Evolutionary conservation across 305 asterid species (phyloP), one percentile per base, ranked within the genome.

Genomic region (Fraxinus nigra): DNA sequence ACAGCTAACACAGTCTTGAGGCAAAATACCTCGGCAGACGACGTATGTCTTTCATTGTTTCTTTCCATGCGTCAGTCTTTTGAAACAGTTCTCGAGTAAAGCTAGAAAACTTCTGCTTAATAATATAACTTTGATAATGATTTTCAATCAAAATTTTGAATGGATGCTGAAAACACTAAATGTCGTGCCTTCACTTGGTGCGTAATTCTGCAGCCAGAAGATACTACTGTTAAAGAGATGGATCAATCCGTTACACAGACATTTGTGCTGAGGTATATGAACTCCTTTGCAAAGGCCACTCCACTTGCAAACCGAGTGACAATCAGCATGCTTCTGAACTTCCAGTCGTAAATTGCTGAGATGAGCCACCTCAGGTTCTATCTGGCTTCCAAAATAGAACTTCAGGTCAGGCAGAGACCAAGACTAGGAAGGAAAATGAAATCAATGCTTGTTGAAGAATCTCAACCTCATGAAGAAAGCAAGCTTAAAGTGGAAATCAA

Each of bases 271-370:
- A 89, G 98, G 89, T 93, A 92, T 51, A 84, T 95, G 87, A 95
- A 94, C 90, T 92, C 98, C 13, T 94, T 94, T 86, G 90, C 98
- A 0, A 95, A 92, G 90, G 99, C 99, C 8, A 88, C 89, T 14
- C 96, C 99, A 0, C 78, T 95, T 85, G 94, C 98, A 0, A 90
- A 63, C 89, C 90, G 92, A 0, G 97, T 95, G 30, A 94, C 97
- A 78, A 80, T 95, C 72, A 92, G 99, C 89, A 78, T 95, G 88
- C 97, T 40, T 88, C 98, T 0, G 97, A 94, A 88, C 97, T 92
- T 75, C 99, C 99, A 1, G 96, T 92, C 40, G 97, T 94, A 82
- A 93, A 89, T 95, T 86, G 97, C 97, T 2, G 98, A 95, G 85
- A 95, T 94, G 97, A 98, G 99, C 24, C 90, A 95, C 82, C 79